Base-by-base conservation (phyloP, 768 basidiomycete species). In the Lentinus brumalis region DNA sequence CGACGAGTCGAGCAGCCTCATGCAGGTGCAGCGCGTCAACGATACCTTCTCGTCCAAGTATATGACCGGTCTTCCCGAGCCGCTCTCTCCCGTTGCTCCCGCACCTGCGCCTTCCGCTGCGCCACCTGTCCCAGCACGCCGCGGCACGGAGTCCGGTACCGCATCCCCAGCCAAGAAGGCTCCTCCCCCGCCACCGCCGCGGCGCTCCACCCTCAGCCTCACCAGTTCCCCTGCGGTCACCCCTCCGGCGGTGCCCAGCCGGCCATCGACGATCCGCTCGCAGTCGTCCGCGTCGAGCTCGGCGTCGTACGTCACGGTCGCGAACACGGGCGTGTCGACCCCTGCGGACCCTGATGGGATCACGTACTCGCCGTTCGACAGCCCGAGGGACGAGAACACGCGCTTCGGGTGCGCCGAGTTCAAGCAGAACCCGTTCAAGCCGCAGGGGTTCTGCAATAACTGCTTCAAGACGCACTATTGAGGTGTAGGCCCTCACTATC, bases 361-460 rank as follows among this genome's bases (percentile, higher is more conserved):
- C 29, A 69, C 67, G 39, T 51, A 64, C 47, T 87, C 87, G 50
- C 86, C 88, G 26, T 90, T 90, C 61, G 87, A 89, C 65, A 88
- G 86, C 66, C 76, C 80, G 41, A 74, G 76, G 32, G 86, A 89
- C 62, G 70, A 63, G 51, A 47, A 63, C 46, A 61, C 61, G 31
- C 59, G 53, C 26, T 71, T 69, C 21, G 76, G 73, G 10, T 88
- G 89, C 67, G 69, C 62, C 26, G 77, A 80, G 49, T 88, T 89
- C 72, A 82, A 82, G 67, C 86, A 89, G 74, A 85, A 86, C 69
- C 84, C 84, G 45, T 86, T 86, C 76, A 86, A 89, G 74, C 76
- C 79, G 49, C 79, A 80, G 68, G 86, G 87, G 7, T 78, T 84
- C 75, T 89, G 88, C 72, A 85, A 78, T 63, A 86, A 84, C 64